These are phyloP conservation scores for Dictyostelium firmibasis DNA, from an alignment of 78 protist species.

Conservation along the genomic window DNA sequence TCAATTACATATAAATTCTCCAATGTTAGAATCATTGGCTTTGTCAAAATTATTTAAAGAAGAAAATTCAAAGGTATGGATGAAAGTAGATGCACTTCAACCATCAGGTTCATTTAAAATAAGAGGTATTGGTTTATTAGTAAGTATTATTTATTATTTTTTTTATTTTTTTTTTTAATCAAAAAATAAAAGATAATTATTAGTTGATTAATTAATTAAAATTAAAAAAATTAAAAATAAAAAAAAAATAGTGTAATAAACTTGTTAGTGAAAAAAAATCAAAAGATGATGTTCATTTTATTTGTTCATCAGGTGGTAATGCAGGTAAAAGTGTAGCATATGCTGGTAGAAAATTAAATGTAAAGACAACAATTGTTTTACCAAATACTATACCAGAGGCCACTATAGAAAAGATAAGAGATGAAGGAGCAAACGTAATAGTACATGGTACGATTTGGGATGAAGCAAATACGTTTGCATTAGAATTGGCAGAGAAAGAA, in stretches of 20 bases:
- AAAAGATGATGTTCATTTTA: constrained; percentile 34
- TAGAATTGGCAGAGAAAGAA: constrained; percentile 45
- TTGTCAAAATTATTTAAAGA: not conserved
- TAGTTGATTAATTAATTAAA: no score
- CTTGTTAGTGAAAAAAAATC: constrained; percentile 12
- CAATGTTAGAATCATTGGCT: constrained; percentile 5
- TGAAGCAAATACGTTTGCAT: constrained; percentile 74
- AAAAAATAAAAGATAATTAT: no score
- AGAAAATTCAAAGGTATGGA: constrained; percentile 11
- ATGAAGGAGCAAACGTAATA: constrained; percentile 75
- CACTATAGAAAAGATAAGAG: constrained; percentile 60
- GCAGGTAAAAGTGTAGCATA: constrained; percentile 79
- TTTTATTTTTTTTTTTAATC: not conserved
- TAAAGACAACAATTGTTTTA: constrained; percentile 66
- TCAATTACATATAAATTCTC: constrained; percentile 31
- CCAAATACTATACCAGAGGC: constrained; percentile 69
- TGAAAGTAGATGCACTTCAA: constrained; percentile 75
- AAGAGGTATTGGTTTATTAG: constrained; percentile 66
- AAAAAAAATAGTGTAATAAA: constrained; percentile 20
- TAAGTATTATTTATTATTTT: not conserved
- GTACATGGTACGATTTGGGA: constrained; percentile 81
- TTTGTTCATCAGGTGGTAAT: constrained; percentile 81
- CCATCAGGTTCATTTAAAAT: constrained; percentile 80
- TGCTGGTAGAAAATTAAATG: constrained; percentile 56
- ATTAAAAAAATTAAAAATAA: no score